phyloP scores from a whole-genome alignment of 495 filamentous ascomycete genomes.

The Lophium mytilinum region DNA sequence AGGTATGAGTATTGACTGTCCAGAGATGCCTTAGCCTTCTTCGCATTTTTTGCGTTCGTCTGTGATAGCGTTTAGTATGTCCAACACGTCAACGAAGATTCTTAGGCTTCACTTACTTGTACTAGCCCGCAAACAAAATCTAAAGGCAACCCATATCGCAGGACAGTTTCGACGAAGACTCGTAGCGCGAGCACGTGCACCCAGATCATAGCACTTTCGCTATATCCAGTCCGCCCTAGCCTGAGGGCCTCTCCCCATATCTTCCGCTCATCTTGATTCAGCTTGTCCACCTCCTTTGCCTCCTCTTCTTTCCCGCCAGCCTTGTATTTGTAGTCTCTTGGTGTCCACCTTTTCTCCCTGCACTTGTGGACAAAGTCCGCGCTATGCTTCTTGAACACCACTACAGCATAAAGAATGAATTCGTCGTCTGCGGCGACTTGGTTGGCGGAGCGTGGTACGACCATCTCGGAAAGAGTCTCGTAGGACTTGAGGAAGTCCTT shows the following conservation, averaged over 20 bases:
- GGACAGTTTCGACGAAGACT: constrained; percentile 94
- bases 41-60: constrained; percentile 73
- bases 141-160: constrained; percentile 85
- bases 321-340: constrained; percentile 86
- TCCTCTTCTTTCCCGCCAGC: constrained; percentile 85
- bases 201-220: constrained; percentile 92
- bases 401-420: constrained; percentile 80
- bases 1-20: constrained; percentile 85
- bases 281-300: constrained; percentile 69
- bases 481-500: constrained; percentile 87
- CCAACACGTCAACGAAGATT: neutral
- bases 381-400: constrained; percentile 83
- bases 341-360: constrained; percentile 86
- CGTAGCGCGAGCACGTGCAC: constrained; percentile 81
- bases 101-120: constrained; percentile 49
- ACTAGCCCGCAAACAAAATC: constrained; percentile 79
- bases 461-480: constrained; percentile 75
- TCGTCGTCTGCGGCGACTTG: constrained; percentile 76
- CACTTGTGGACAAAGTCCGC: constrained; percentile 81
- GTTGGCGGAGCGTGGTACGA: constrained; percentile 80
- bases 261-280: constrained; percentile 73
- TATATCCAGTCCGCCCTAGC: constrained; percentile 78
- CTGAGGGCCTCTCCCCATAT: constrained; percentile 85
- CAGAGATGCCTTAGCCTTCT: constrained; percentile 71
- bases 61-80: constrained; percentile 30